Base-by-base conservation (phyloP, 495 filamentous ascomycete genomes). In the Tetracladium marchalianum region DNA sequence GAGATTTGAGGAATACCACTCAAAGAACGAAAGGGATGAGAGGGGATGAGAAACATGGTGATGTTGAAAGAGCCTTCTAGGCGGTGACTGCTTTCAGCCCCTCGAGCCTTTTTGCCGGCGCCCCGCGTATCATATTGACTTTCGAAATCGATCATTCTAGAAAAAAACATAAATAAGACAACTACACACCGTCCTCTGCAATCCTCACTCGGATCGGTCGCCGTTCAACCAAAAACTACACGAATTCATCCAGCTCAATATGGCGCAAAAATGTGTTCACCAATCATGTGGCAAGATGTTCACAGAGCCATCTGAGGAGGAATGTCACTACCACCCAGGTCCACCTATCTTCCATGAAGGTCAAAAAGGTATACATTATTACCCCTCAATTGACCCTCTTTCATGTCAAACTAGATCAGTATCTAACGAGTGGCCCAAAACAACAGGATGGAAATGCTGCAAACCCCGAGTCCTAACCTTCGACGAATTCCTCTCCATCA, bases 391-490 rank as follows among this genome's bases (percentile, higher is more conserved):
- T 12, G 4, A 35, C 41, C 45, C 5, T 35, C 15, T 37, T 2
- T 2, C 15, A 7, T 33, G n/a, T 19, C 31, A 15, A 6, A 13
- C 2, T n/a, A 19, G 39, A 18, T 13, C 11, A 49, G 43, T 16
- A 66, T 66, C 64, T 63, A 66, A 63, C 46, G 50, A 38, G 16
- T 35, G 16, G 31, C 13, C 40, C 4, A 46, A 36, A 49, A 19
- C 31, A 11, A 12, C 62, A 96, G 92, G 92, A 56, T 99, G 92
- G 92, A 95, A 95, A 71, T 99, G 92, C 70, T 99, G 92, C 75
- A 99, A 96, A 70, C 85, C 90, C 47, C 84, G 93, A 64, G 88
- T 97, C 53, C 75, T 99, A 53, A 96, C 90, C 41, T 99, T 99
- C 59, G 93, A 99, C 66, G 92, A 99, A 68, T 99, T 99, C 72